phyloP scores from a whole-genome alignment of 1,139 yeast species.

The Candida neerlandica region DNA sequence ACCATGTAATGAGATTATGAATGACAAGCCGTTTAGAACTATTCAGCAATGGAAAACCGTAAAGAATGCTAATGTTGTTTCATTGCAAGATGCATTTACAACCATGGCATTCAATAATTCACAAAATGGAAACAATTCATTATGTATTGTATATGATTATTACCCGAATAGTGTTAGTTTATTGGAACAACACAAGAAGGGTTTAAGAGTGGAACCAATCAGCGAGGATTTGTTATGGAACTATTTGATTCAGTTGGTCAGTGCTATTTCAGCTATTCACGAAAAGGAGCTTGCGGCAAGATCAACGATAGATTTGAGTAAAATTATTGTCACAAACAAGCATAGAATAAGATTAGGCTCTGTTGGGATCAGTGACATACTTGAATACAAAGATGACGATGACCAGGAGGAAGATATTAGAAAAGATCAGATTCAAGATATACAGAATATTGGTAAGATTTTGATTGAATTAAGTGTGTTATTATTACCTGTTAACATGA shows the following conservation, averaged over 20 bases:
- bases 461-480: conserved; percentile 57
- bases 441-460: conserved; percentile 56
- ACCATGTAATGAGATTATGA: conserved; percentile 48
- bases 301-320: conserved; percentile 59
- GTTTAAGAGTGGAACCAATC: conserved; percentile 44
- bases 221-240: conserved; percentile 75
- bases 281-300: conserved; percentile 63
- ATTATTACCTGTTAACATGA: conserved; percentile 34
- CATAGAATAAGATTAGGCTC: conserved; percentile 72
- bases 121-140: conserved; percentile 52
- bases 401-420: conserved; percentile 7
- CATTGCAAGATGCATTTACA: conserved; percentile 80
- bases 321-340: conserved; percentile 71
- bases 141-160: conserved; percentile 44
- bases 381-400: conserved; percentile 39
- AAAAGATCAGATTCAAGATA: conserved; percentile 37
- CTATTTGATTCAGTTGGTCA: conserved; percentile 71
- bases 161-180: conserved; percentile 41
- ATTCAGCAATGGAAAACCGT: conserved; percentile 42
- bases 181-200: conserved; percentile 39
- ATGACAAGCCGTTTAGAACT: conserved; percentile 51
- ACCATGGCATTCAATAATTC: conserved; percentile 63
- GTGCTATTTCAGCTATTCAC: conserved; percentile 69
- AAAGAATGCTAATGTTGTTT: conserved; percentile 63
- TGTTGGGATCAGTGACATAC: conserved; percentile 72